Percentiles rank a stretch among this genome's conserved stretches.
Conservation (phyloP, 129 eudicot genomes). For the Artemisia annua region DNA sequence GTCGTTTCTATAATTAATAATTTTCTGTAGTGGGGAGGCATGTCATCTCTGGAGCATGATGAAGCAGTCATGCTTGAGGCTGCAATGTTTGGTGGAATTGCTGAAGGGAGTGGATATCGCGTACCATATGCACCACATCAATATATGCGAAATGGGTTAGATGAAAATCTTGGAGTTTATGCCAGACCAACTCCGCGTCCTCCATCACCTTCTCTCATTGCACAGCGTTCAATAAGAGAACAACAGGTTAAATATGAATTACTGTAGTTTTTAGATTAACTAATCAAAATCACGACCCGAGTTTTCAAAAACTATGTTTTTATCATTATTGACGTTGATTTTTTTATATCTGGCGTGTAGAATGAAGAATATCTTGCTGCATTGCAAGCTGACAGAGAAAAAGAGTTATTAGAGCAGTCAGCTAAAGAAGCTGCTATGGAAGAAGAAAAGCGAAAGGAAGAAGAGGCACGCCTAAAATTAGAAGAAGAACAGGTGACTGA, state of each 20-base stretch:
- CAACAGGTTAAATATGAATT: slow-evolving; percentile 64
- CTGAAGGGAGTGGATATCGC: slow-evolving; percentile 61
- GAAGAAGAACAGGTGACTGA: slow-evolving; percentile 72
- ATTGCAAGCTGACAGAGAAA: slow-evolving; percentile 90
- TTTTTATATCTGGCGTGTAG: slow-evolving; percentile 37
- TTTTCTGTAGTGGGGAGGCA: slow-evolving; percentile 87
- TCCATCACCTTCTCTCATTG: slow-evolving; percentile 87
- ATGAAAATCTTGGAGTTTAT: slow-evolving; percentile 45
- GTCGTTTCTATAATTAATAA: background rate
- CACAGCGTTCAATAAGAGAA: slow-evolving; percentile 81
- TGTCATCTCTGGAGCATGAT: slow-evolving; percentile 91
- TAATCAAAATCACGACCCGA: background rate
- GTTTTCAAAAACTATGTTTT: background rate
- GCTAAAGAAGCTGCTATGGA: slow-evolving; percentile 71
- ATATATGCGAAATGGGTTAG: slow-evolving; percentile 52
- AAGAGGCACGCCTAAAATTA: slow-evolving; percentile 50
- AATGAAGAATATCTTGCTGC: slow-evolving; percentile 94
- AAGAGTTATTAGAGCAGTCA: slow-evolving; percentile 61
- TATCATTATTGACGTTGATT: background rate
- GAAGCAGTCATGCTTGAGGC: slow-evolving; percentile 99
- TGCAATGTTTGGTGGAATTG: slow-evolving; percentile 90
- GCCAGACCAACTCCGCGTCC: slow-evolving; percentile 65
- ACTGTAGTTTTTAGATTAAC: slow-evolving; percentile 6
- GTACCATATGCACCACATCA: slow-evolving; percentile 66
- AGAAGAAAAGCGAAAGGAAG: slow-evolving; percentile 78